Evolutionary conservation across 2,329 filamentous ascomycete species (phyloP).

Genomic region (Colletotrichum tropicale): DNA sequence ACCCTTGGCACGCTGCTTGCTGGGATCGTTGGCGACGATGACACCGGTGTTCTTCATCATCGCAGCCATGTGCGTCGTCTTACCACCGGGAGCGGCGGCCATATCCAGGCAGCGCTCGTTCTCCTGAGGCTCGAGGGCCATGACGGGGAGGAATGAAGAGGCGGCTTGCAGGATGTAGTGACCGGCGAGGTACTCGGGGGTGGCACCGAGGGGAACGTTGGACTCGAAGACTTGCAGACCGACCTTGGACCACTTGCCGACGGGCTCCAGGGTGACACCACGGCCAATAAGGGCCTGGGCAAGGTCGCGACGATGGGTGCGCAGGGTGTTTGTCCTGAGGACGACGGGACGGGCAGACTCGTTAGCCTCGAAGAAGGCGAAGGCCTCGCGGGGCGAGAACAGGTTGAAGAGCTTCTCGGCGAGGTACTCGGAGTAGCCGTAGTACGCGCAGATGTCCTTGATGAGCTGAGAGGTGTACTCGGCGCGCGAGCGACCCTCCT

Average conservation of each 20-base stretch:
- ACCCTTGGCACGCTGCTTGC: slow-evolving; percentile 92
- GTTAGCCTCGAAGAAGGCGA: slow-evolving; percentile 99
- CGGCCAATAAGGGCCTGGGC: slow-evolving; percentile 95
- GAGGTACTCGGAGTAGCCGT: slow-evolving; percentile 93
- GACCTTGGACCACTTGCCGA: slow-evolving; percentile 99
- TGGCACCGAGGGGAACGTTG: slow-evolving; percentile 84
- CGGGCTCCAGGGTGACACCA: slow-evolving; percentile 92
- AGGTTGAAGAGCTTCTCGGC: slow-evolving; percentile 94
- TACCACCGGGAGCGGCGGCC: slow-evolving; percentile 94
- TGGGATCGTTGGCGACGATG: slow-evolving; percentile 96
- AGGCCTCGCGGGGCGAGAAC: slow-evolving; percentile 91
- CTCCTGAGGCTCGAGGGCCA: slow-evolving; percentile 94
- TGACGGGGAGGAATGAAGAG: slow-evolving; percentile 95
- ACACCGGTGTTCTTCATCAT: slow-evolving; percentile 97
- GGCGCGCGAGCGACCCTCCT: slow-evolving; percentile 79
- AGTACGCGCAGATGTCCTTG: slow-evolving; percentile 94
- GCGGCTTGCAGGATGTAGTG: slow-evolving; percentile 98
- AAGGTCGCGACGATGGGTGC: slow-evolving; percentile 76
- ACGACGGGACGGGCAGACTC: slow-evolving; percentile 92
- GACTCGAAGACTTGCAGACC: slow-evolving; percentile 96
- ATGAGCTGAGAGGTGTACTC: slow-evolving; percentile 89
- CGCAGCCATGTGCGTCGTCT: slow-evolving; percentile 95
- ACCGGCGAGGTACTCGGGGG: slow-evolving; percentile 94
- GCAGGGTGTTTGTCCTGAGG: slow-evolving; percentile 94
- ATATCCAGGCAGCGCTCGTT: slow-evolving; percentile 85